Conservation (phyloP, 2,329 filamentous ascomycete species). For the Didymellaceae sp. region DNA sequence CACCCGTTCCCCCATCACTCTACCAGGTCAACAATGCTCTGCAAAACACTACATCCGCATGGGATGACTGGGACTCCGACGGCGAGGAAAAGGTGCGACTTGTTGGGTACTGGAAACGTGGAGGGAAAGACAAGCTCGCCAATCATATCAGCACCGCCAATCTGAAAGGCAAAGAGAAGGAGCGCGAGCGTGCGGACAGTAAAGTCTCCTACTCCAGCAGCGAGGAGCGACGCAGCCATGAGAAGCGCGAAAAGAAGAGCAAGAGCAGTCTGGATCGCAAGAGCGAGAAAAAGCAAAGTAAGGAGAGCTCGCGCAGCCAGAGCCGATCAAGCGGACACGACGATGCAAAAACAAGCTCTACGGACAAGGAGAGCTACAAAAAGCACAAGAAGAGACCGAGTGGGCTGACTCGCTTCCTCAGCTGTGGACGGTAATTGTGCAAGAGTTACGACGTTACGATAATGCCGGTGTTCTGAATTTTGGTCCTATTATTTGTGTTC, state of each 20-base stretch:
- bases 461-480: neutral
- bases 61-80: constrained; percentile 48
- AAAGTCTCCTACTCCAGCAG: constrained; percentile 10
- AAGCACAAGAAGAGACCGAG: constrained; percentile 31
- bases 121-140: constrained; percentile 9
- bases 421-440: constrained; percentile 31
- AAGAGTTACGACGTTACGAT: neutral
- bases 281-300: constrained; percentile 20
- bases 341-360: constrained; percentile 11
- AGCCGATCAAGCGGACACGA: constrained; percentile 5
- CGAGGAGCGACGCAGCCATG: constrained; percentile 9
- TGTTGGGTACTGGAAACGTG: constrained; percentile 32
- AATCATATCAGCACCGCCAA: neutral
- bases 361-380: constrained; percentile 22
- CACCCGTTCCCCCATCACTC: constrained; percentile 20
- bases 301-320: constrained; percentile 15
- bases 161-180: constrained; percentile 11
- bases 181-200: constrained; percentile 15
- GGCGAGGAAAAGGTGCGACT: constrained; percentile 39
- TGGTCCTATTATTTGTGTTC: constrained; percentile 4
- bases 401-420: constrained; percentile 42
- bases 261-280: constrained; percentile 19
- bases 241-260: constrained; percentile 21
- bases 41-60: constrained; percentile 43
- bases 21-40: constrained; percentile 30